phyloP scores from a whole-genome alignment of 805 yeast genomes.

The Crinitomyces ghanaensis region DNA sequence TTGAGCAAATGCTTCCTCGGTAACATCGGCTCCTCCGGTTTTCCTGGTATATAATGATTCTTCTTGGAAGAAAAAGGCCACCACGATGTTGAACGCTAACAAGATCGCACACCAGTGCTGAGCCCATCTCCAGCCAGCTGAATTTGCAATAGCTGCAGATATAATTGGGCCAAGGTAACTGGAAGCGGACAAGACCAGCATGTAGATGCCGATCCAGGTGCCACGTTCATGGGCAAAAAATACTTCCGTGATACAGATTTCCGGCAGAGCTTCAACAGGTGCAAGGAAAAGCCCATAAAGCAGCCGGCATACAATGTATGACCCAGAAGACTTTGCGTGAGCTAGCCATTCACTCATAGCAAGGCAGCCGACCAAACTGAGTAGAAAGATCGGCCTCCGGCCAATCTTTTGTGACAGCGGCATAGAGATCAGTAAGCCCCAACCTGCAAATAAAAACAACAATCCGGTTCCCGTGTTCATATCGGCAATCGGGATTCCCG shows the following conservation, averaged over 20 bases:
- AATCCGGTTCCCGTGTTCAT: conserved; percentile 40
- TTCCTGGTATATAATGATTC: background rate
- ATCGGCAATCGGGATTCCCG: conserved; percentile 29
- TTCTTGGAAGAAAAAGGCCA: background rate
- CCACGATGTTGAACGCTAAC: background rate
- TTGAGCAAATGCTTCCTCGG: background rate
- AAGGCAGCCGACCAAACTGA: conserved; percentile 30
- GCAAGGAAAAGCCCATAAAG: conserved; percentile 18
- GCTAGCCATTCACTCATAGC: conserved; percentile 35
- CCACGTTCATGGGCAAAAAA: background rate
- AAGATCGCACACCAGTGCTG: background rate
- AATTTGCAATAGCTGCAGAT: background rate
- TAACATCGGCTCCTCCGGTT: background rate
- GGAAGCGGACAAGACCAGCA: background rate
- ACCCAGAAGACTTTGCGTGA: conserved; percentile 26
- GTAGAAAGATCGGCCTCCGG: conserved; percentile 35
- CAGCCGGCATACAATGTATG: conserved; percentile 31
- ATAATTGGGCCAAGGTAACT: background rate
- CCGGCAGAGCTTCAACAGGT: conserved; percentile 1
- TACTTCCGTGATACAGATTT: background rate
- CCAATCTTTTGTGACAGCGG: conserved; percentile 42
- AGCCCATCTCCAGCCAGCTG: background rate
- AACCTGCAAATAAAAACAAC: conserved; percentile 39
- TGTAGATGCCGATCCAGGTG: background rate
- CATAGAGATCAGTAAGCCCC: conserved; percentile 40